phyloP scores from a whole-genome alignment of 768 basidiomycete species.

The Termitomyces sp. region DNA sequence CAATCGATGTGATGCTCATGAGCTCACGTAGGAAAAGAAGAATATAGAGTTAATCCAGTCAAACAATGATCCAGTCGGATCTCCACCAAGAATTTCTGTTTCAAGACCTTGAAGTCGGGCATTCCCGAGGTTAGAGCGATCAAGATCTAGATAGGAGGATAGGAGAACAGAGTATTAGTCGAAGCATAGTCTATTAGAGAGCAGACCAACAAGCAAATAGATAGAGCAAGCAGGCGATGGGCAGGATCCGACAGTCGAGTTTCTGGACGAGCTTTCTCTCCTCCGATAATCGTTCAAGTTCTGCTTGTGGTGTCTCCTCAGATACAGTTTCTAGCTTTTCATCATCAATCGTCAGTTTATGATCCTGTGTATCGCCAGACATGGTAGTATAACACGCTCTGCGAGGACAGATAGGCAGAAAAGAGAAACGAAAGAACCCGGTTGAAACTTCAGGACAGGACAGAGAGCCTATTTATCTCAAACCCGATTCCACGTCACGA shows the following conservation, averaged over 20 bases:
- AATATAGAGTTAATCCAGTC: conserved; percentile 77
- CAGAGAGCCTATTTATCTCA: conserved; percentile 8
- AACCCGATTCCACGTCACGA: conserved; percentile 12
- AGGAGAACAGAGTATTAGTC: not conserved
- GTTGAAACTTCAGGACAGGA: not conserved
- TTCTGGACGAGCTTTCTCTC: conserved; percentile 47
- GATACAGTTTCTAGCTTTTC: conserved; percentile 25
- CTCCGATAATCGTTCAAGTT: conserved; percentile 7
- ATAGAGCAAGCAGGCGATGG: conserved; percentile 69
- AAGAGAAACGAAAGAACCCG: conserved; percentile 5
- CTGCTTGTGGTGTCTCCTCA: conserved; percentile 12
- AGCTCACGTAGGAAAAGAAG: conserved; percentile 70
- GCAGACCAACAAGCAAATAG: conserved; percentile 63
- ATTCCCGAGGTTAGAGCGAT: conserved; percentile 76
- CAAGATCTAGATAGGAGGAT: conserved; percentile 41
- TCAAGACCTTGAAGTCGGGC: conserved; percentile 71
- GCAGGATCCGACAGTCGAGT: conserved; percentile 62
- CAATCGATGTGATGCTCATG: not conserved
- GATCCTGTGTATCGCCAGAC: conserved; percentile 6
- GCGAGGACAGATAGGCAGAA: not conserved
- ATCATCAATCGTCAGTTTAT: conserved; percentile 12
- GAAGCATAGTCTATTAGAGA: not conserved
- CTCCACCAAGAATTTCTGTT: conserved; percentile 58
- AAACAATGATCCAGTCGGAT: conserved; percentile 62
- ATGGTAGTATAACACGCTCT: not conserved